A percentile compares a stretch with the other conserved stretches of the same genome.
Evolutionary conservation across 1,139 yeast species (phyloP).

Genomic region (Yamadazyma spencermartinsiae): DNA sequence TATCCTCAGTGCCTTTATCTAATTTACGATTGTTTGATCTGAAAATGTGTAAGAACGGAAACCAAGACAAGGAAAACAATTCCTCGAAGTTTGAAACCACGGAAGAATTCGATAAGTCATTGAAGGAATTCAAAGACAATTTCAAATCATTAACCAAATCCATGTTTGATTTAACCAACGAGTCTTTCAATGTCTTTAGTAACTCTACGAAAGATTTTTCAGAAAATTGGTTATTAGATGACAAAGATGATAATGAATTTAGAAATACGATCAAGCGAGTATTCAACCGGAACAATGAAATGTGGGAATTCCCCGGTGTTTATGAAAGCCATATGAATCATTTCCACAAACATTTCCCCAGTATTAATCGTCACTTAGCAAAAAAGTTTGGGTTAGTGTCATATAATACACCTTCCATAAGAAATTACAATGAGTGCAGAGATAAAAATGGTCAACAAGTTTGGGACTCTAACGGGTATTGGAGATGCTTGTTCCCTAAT

Average conservation of each 20-base stretch:
- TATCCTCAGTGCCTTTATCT: too few species aligned
- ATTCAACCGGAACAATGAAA: conserved; percentile 10
- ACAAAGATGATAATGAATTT: conserved; percentile 8
- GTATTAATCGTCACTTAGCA: conserved; percentile 26
- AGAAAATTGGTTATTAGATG: conserved; percentile 18
- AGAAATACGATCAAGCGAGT: conserved; percentile 3
- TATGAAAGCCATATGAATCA: conserved; percentile 6
- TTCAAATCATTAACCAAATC: conserved; percentile 15
- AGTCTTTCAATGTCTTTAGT: conserved; percentile 26
- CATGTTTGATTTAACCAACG: conserved; percentile 23
- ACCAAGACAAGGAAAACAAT: not conserved
- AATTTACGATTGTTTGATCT: too few species aligned
- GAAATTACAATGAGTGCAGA: conserved; percentile 62
- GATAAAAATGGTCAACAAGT: conserved; percentile 65
- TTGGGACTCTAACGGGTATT: conserved; percentile 80
- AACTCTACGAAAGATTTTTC: conserved; percentile 24
- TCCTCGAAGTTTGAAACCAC: conserved; percentile 5
- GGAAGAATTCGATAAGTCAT: conserved; percentile 11
- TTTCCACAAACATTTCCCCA: conserved; percentile 6
- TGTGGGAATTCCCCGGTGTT: conserved; percentile 12
- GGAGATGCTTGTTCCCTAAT: conserved; percentile 85
- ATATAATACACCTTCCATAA: conserved; percentile 61
- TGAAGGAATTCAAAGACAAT: conserved; percentile 15
- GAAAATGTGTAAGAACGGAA: not conserved
- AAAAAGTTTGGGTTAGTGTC: conserved; percentile 50